These are phyloP conservation scores for Alternaria alternata DNA, from an alignment of 2,329 filamentous ascomycete genomes.

Conservation along the genomic window DNA sequence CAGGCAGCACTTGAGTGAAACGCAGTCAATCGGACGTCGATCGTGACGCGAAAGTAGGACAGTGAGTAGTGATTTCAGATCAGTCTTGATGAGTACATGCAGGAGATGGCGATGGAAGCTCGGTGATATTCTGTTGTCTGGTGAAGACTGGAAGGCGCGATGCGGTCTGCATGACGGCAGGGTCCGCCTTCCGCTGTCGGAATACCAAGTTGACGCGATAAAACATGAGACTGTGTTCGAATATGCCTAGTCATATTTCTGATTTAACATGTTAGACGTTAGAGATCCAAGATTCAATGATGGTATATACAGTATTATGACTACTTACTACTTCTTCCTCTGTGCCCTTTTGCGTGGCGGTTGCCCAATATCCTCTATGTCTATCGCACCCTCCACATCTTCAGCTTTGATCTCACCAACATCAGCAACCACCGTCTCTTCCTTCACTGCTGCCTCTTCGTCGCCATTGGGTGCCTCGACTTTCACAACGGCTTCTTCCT, in stretches of 20 bases:
- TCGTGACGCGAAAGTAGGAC: not conserved
- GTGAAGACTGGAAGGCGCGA: not conserved
- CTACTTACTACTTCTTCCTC: conserved; percentile 7
- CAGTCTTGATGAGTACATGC: not conserved
- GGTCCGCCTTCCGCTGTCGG: not conserved
- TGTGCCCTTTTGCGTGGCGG: conserved; percentile 12
- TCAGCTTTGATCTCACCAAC: conserved; percentile 38
- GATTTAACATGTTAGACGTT: not conserved
- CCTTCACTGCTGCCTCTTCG: conserved; percentile 26
- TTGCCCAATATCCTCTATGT: conserved; percentile 47
- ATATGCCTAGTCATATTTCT: not conserved
- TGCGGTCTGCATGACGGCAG: not conserved
- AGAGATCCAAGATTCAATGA: not conserved
- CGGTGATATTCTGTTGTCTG: not conserved
- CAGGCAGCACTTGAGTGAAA: conserved; percentile 1
- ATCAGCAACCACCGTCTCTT: conserved; percentile 22
- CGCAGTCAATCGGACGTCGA: not conserved
- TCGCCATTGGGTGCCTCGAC: conserved; percentile 47
- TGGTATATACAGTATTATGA: not conserved
- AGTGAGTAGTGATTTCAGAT: not conserved
- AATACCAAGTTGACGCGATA: conserved; percentile 3
- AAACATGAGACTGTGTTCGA: not conserved
- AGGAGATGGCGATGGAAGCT: not conserved
- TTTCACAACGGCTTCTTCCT: conserved; percentile 49
- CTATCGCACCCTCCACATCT: conserved; percentile 31